Evolutionary conservation across 257 asterid species (phyloP).

Genomic region (Paraleonurus japonicus): DNA sequence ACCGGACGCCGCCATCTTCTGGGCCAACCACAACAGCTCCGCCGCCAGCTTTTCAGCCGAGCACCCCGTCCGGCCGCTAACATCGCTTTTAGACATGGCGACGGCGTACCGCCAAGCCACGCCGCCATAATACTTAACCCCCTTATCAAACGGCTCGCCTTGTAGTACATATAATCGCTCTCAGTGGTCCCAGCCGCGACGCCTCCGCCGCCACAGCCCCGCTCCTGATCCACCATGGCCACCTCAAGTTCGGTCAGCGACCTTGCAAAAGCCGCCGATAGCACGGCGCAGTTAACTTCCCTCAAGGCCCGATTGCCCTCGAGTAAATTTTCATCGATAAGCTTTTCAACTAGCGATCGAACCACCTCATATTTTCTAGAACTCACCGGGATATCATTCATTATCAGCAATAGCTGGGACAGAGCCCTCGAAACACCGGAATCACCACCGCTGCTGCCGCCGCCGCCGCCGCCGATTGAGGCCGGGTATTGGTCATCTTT

Average conservation of each 20-base stretch:
- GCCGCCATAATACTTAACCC: conserved; percentile 40
- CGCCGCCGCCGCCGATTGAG: conserved; percentile 16
- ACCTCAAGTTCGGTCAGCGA: conserved; percentile 65
- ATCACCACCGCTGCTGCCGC: conserved; percentile 13
- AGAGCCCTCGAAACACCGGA: conserved; percentile 77
- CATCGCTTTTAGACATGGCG: conserved; percentile 39
- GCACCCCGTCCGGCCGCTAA: conserved; percentile 37
- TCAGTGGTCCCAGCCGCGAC: conserved; percentile 3
- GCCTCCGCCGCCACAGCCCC: conserved; percentile 21
- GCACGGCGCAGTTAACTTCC: conserved; percentile 54
- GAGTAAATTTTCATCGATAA: conserved; percentile 63
- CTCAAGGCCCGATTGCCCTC: conserved; percentile 39
- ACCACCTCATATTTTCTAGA: conserved; percentile 83
- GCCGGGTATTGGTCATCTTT: neutral
- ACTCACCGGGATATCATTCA: conserved; percentile 79
- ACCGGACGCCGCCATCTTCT: conserved; percentile 79
- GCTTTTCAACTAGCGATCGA: conserved; percentile 66
- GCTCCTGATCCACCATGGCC: conserved; percentile 37
- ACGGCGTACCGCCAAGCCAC: conserved; percentile 46
- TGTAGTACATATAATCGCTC: neutral
- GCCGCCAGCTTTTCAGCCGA: conserved; percentile 92
- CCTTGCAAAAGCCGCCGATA: conserved; percentile 61
- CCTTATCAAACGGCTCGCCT: conserved; percentile 39
- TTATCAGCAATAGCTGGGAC: conserved; percentile 61
- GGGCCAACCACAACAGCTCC: conserved; percentile 79